These are phyloP conservation scores for Gremmenia infestans DNA, from an alignment of 2,329 filamentous ascomycete genomes.

Conservation along the genomic window DNA sequence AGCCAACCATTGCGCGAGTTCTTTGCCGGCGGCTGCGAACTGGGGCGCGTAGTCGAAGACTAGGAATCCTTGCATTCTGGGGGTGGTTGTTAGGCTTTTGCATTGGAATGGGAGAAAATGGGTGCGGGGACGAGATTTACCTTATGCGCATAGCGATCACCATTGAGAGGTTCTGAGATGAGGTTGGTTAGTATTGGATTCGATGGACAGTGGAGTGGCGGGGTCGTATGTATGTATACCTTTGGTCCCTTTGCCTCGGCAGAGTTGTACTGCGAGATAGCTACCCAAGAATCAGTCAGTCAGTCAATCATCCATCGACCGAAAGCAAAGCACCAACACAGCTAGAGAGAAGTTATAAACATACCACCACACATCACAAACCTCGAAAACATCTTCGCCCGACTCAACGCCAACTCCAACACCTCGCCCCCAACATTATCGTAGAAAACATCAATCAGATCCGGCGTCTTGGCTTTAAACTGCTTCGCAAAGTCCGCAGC, in stretches of 20 bases:
- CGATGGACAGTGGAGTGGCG: too few relatives aligned
- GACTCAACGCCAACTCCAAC: slow-evolving; percentile 57
- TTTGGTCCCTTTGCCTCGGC: slow-evolving; percentile 50
- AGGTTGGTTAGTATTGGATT: slow-evolving; percentile 6
- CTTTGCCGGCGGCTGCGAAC: slow-evolving; percentile 51
- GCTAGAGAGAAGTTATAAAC: slow-evolving; percentile 14
- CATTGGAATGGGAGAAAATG: not conserved
- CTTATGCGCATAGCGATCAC: slow-evolving; percentile 49
- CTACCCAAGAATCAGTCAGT: slow-evolving; percentile 5
- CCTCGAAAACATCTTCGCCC: slow-evolving; percentile 57
- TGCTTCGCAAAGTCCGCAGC: slow-evolving; percentile 53
- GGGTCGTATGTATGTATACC: slow-evolving; percentile 24
- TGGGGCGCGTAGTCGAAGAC: slow-evolving; percentile 61
- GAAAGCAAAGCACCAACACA: not conserved
- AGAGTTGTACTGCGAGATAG: slow-evolving; percentile 65
- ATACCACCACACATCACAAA: slow-evolving; percentile 64
- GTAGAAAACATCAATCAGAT: slow-evolving; percentile 65
- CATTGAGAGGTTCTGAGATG: slow-evolving; percentile 43
- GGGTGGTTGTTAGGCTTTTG: not conserved
- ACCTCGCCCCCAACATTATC: slow-evolving; percentile 73
- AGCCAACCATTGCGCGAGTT: slow-evolving; percentile 62
- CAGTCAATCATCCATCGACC: not conserved
- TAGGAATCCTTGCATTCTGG: slow-evolving; percentile 67
- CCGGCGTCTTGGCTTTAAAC: slow-evolving; percentile 54
- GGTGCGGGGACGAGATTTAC: slow-evolving; percentile 24